A percentile compares a stretch with the other conserved stretches of the same genome.
Evolutionary conservation across 805 yeast genomes (phyloP).

Genomic region (Jamesozyma jinghongensis): DNA sequence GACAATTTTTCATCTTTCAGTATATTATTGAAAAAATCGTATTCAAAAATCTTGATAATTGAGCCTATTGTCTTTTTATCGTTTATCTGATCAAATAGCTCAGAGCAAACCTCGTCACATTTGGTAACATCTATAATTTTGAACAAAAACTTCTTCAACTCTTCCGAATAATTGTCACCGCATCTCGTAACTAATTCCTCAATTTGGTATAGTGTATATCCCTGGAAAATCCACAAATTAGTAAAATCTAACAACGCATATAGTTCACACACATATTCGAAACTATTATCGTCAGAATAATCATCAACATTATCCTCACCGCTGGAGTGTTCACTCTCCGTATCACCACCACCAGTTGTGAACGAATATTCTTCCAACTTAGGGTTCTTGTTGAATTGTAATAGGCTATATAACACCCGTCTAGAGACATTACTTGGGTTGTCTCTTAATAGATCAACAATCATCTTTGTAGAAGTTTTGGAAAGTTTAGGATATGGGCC

Average conservation of each 20-base stretch:
- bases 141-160: constrained; percentile 13
- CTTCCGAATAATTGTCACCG: background rate
- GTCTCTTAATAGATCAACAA: constrained; percentile 7
- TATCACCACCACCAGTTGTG: background rate
- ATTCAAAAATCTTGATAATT: constrained; percentile 18
- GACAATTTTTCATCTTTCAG: constrained; percentile 5
- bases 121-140: constrained; percentile 15
- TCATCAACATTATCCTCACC: constrained; percentile 6
- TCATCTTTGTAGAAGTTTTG: constrained; percentile 7
- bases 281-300: too few relatives aligned
- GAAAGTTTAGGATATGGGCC: constrained; percentile 16
- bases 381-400: constrained; percentile 4
- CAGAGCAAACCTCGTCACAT: constrained; percentile 21
- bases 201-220: constrained; percentile 15
- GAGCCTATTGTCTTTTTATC: constrained; percentile 7
- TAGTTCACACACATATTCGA: constrained; percentile 5
- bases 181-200: constrained; percentile 4
- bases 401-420: constrained; percentile 1
- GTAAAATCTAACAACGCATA: constrained; percentile 22
- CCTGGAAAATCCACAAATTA: constrained; percentile 27
- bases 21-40: constrained; percentile 18
- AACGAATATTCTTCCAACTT: background rate
- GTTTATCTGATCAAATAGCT: constrained; percentile 19
- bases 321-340: constrained; percentile 4
- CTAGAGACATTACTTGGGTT: background rate